Conservation (phyloP, 768 basidiomycete species). For the Boletus vinaceobasis region DNA sequence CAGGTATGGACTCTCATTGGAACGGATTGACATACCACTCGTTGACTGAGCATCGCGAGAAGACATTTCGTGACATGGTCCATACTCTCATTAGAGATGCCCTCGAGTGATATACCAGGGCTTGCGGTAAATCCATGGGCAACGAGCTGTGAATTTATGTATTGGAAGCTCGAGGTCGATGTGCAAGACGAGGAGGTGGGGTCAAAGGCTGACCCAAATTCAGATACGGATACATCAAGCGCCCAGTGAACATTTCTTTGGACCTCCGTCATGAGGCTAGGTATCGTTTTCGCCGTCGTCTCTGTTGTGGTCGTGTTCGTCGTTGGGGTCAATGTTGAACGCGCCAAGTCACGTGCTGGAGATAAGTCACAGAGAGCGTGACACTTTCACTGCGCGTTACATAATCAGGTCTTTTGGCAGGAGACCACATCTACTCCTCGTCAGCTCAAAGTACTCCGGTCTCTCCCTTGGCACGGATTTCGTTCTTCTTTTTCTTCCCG, state of each 20-base stretch:
- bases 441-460: conserved; percentile 12
- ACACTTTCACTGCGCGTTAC: conserved; percentile 25
- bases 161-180: conserved; percentile 64
- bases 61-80: conserved; percentile 69
- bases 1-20: conserved; percentile 4
- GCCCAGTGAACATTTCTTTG: conserved; percentile 48
- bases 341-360: conserved; percentile 28
- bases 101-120: conserved; percentile 68
- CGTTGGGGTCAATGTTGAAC: conserved; percentile 20
- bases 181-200: conserved; percentile 44
- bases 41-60: conserved; percentile 70
- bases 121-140: conserved; percentile 72
- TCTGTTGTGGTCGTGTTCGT: conserved; percentile 8
- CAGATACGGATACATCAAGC: conserved; percentile 40
- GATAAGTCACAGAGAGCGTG: conserved; percentile 10
- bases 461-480: conserved; percentile 4
- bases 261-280: background rate
- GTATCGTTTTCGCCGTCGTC: conserved; percentile 10
- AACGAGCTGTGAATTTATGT: conserved; percentile 76
- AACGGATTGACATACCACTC: conserved; percentile 54
- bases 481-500: background rate
- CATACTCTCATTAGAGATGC: conserved; percentile 51
- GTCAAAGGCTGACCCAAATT: conserved; percentile 43
- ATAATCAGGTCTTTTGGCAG: conserved; percentile 16
- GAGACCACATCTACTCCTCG: conserved; percentile 3